A percentile compares a stretch with the other conserved stretches of the same genome.
phyloP scores from a whole-genome alignment of 2,329 filamentous ascomycete genomes.

The Monosporascus sp. region DNA sequence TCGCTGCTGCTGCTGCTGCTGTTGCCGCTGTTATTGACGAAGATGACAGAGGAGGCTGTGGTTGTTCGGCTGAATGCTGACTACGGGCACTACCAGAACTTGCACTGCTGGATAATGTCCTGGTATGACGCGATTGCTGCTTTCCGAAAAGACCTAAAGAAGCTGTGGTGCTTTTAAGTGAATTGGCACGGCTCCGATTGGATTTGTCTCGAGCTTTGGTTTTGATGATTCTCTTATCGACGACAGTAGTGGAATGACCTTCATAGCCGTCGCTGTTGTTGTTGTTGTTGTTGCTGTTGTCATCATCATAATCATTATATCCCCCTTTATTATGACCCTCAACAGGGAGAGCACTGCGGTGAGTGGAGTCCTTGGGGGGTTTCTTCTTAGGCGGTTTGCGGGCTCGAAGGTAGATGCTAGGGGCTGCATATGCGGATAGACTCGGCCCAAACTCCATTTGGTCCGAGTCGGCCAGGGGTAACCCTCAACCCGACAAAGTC shows the following conservation, averaged over 20 bases:
- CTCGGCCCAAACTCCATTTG: not conserved
- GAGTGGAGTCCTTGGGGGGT: not conserved
- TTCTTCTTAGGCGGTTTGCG: constrained; percentile 22
- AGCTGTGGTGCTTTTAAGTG: not conserved
- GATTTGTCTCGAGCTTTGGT: not conserved
- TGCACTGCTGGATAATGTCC: not conserved
- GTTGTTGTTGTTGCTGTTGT: not conserved
- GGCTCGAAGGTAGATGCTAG: constrained; percentile 3
- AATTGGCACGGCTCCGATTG: not conserved
- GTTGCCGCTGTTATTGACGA: not conserved
- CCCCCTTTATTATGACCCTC: not conserved
- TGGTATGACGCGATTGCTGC: not conserved
- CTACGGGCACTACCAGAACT: not conserved
- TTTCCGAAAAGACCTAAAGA: not conserved
- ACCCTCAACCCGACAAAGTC: not conserved
- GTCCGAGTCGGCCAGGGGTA: not conserved
- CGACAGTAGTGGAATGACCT: not conserved
- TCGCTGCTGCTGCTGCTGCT: not conserved
- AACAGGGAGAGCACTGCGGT: not conserved
- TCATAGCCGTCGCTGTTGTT: not conserved
- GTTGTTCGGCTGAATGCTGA: not conserved
- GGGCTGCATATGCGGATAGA: not conserved
- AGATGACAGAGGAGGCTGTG: not conserved
- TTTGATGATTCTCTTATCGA: not conserved
- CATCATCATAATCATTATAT: not conserved